Percentiles rank a stretch among this genome's conserved stretches.
Evolutionary conservation across 345 rosid species (phyloP).

Genomic region (Citrus maxima): DNA sequence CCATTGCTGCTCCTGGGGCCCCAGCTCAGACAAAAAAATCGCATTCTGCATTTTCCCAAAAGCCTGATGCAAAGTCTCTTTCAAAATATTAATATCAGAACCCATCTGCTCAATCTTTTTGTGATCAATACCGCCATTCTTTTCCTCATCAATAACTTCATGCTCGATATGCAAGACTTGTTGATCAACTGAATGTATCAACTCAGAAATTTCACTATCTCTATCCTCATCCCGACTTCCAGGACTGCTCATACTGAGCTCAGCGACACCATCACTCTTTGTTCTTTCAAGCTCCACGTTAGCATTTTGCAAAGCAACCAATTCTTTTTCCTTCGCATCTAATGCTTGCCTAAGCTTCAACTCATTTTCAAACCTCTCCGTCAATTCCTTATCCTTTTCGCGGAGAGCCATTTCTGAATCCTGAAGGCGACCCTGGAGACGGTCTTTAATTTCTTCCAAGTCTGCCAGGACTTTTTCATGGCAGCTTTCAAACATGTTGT

Average conservation of each 20-base stretch:
- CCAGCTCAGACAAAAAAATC: conserved; percentile 55
- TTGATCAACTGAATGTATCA: conserved; percentile 62
- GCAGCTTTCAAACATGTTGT: conserved; percentile 39
- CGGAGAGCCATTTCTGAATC: conserved; percentile 61
- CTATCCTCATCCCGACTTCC: conserved; percentile 29
- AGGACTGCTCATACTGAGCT: conserved; percentile 13
- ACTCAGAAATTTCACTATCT: conserved; percentile 52
- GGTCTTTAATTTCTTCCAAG: conserved; percentile 61
- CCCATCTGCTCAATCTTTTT: conserved; percentile 52
- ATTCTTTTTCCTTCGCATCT: conserved; percentile 48
- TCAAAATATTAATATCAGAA: conserved; percentile 53
- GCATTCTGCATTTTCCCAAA: conserved; percentile 76
- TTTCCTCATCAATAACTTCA: conserved; percentile 23
- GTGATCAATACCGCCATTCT: conserved; percentile 28
- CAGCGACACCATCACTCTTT: conserved; percentile 29
- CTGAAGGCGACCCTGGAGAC: conserved; percentile 58
- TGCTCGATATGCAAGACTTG: conserved; percentile 66
- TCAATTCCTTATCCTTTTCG: conserved; percentile 65
- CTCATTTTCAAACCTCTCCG: conserved; percentile 48
- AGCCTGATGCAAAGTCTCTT: conserved; percentile 75
- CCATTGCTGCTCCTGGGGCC: conserved; percentile 66
- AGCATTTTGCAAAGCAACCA: conserved; percentile 46
- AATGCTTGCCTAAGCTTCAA: conserved; percentile 51
- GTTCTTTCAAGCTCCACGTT: conserved; percentile 34
- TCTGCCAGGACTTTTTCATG: conserved; percentile 62